Evolutionary conservation across 441 rosid species (phyloP), one percentile per base, ranked within the genome.

Genomic region (Adansonia madagascariensis): DNA sequence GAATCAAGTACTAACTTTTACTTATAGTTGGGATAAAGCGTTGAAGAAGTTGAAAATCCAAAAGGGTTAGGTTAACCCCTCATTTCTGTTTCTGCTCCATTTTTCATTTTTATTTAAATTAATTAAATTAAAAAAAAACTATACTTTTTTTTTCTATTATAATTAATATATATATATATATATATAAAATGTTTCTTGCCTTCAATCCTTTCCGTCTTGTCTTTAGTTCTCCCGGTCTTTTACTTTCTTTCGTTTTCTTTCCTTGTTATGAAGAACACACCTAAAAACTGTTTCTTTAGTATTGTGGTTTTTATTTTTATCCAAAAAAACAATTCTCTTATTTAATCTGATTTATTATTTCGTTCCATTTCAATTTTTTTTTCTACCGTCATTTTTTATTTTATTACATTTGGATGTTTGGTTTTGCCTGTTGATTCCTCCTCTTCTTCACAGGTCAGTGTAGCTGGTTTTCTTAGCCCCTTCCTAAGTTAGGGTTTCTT

Each of bases 361-460:
- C 20, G 52, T 24, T 22, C 71, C 49, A 65, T 41, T 65, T 66
- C 17, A 12, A 0, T 12, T 27, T 27, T 27, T 31, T 14, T 46
- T 44, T 20, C 35, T 20, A 27, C 31, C 55, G 71, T 67, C 1
- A 8, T 44, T 24, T 24, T 43, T 7, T 46, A 10, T 56, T 70
- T 77, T 15, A 41, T 73, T 24, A 14, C 57, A 9, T 57, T 53
- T n/a, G 10, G 22, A 65, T 17, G 68, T 66, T 49, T 75, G 35
- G 14, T 11, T 77, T 49, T 61, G 20, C 18, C n/a, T 39, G 75
- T 55, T 68, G 22, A 63, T 68, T 78, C 15, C 72, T 70, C 60
- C 4, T 76, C 60, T 15, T 49, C 43, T 60, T 75, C 73, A 64
- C 52, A 78, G 83, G 87, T 89, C 85, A 82, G 83, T 88, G 88